Conservation (phyloP, 768 basidiomycete species). For the Strobilomyces dryophilus region DNA sequence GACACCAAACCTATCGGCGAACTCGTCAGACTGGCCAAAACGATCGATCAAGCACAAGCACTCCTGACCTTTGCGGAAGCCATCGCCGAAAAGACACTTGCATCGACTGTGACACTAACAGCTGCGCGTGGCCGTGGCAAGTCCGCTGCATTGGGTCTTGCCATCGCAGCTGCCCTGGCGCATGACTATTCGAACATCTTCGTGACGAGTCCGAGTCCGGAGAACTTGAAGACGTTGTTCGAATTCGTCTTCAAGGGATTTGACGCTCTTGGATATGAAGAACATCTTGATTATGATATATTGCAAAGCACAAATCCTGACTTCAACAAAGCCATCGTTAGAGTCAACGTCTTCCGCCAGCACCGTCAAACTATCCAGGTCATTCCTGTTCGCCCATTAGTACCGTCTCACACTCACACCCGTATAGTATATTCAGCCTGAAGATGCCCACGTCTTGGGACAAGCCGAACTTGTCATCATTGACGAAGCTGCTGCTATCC, state of each 20-base stretch:
- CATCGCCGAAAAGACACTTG: constrained; percentile 87
- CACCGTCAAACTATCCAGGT: constrained; percentile 98
- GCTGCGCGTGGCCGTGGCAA: constrained; percentile 95
- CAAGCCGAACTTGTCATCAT: constrained; percentile 98
- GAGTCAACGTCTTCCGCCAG: constrained; percentile 89
- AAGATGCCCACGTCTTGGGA: constrained; percentile 95
- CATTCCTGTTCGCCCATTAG: constrained; percentile 12
- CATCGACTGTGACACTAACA: constrained; percentile 92
- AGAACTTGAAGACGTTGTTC: constrained; percentile 97
- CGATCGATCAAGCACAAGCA: constrained; percentile 92
- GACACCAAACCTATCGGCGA: constrained; percentile 87
- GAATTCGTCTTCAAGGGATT: constrained; percentile 97
- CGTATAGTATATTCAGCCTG: constrained; percentile 92
- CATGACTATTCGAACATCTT: constrained; percentile 98
- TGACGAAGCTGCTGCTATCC: constrained; percentile 98
- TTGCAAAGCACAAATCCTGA: constrained; percentile 93
- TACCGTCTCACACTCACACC: constrained; percentile 2
- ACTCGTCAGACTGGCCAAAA: constrained; percentile 85
- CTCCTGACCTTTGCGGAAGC: constrained; percentile 93
- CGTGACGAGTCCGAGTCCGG: constrained; percentile 95
- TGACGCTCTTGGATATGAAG: constrained; percentile 92
- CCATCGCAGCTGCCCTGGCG: constrained; percentile 87
- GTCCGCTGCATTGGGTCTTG: constrained; percentile 92
- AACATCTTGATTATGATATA: constrained; percentile 97
- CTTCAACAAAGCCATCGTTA: constrained; percentile 90